Evolutionary conservation across 2,329 filamentous ascomycete species (phyloP).

Genomic region (Pseudogymnoascus verrucosus): DNA sequence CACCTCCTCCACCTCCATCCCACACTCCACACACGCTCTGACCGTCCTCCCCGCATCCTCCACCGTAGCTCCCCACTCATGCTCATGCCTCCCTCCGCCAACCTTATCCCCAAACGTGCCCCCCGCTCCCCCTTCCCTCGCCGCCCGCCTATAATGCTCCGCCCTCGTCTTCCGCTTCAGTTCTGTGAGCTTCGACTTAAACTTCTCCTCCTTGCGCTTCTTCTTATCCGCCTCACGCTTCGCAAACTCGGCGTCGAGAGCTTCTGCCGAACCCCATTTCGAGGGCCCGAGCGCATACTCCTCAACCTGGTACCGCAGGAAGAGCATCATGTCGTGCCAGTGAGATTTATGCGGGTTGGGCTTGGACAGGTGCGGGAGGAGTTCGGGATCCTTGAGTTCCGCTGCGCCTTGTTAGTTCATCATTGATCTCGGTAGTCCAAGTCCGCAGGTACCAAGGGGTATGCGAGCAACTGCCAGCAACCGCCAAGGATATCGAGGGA

Average conservation of each 20-base stretch:
- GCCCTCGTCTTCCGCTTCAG: constrained; percentile 89
- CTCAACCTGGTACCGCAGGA: constrained; percentile 86
- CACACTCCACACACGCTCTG: constrained; percentile 71
- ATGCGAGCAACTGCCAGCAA: neutral
- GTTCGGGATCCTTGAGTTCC: constrained; percentile 79
- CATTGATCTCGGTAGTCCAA: neutral
- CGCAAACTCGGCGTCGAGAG: constrained; percentile 82
- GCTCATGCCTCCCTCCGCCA: constrained; percentile 66
- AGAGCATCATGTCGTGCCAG: constrained; percentile 99
- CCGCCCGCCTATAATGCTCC: constrained; percentile 74
- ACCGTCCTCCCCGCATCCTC: constrained; percentile 66
- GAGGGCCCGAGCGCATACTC: constrained; percentile 74
- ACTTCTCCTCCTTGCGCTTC: constrained; percentile 79
- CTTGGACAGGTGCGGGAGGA: constrained; percentile 78
- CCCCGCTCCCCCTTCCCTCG: constrained; percentile 41
- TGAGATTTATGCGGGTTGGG: constrained; percentile 94
- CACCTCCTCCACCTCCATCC: constrained; percentile 71
- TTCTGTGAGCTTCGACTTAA: constrained; percentile 79
- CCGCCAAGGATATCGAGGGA: neutral
- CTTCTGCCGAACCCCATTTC: constrained; percentile 87
- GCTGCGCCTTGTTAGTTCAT: constrained; percentile 39
- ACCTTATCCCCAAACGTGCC: constrained; percentile 70
- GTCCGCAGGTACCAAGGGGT: neutral
- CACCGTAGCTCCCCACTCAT: constrained; percentile 73
- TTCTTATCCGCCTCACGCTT: constrained; percentile 73